phyloP scores from a whole-genome alignment of 768 basidiomycete species.

The Pluteus cervinus region DNA sequence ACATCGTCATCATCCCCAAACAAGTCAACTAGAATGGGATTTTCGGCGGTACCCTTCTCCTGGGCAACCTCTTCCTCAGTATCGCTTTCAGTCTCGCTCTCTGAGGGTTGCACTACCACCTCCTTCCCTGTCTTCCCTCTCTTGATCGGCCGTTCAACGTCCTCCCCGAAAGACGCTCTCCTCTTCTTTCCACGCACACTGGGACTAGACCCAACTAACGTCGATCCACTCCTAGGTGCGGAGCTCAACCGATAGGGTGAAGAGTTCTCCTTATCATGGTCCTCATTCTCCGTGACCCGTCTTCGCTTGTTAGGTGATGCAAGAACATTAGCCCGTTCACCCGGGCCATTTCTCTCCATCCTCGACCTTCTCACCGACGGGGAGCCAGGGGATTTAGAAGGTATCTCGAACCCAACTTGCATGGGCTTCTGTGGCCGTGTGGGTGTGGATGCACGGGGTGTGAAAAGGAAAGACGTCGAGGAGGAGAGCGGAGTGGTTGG shows the following conservation, averaged over 20 bases:
- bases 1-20: too few relatives aligned
- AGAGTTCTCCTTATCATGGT: conserved; percentile 55
- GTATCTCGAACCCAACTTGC: background rate
- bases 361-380: background rate
- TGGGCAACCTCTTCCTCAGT: conserved; percentile 28
- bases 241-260: conserved; percentile 34
- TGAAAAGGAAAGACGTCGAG: conserved; percentile 18
- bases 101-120: background rate
- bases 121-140: conserved; percentile 33
- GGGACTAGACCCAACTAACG: too few relatives aligned
- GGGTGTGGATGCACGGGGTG: background rate
- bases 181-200: too few relatives aligned
- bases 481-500: conserved; percentile 13
- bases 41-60: conserved; percentile 7
- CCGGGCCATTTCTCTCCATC: background rate
- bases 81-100: conserved; percentile 1
- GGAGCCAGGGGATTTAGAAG: conserved; percentile 11
- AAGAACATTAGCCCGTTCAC: conserved; percentile 5
- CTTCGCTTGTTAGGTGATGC: conserved; percentile 10
- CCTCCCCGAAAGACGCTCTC: too few relatives aligned
- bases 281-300: conserved; percentile 7
- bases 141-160: too few relatives aligned
- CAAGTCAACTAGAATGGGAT: background rate
- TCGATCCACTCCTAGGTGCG: conserved; percentile 23
- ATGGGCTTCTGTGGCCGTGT: conserved; percentile 28